Base-by-base conservation (phyloP, 2,329 filamentous ascomycete genomes). In the Triangularia setosa region DNA sequence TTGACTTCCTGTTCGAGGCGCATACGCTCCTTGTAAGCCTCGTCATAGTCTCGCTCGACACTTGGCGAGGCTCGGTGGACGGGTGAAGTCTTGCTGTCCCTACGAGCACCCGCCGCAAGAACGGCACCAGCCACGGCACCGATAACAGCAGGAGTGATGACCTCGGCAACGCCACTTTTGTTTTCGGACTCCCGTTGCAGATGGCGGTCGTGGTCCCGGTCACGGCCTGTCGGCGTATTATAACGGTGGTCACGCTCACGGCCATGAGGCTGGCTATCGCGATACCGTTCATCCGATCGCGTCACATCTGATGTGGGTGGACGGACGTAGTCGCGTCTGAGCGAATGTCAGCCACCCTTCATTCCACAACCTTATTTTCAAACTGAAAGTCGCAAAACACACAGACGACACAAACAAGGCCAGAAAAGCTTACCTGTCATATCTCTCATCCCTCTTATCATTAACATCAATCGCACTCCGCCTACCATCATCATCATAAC, bases 141-240 rank as follows among this genome's bases (percentile, higher is more conserved):
- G 58, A 81, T 76, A 24, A 77, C 77, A 48, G 80, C 82, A 14
- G 82, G 82, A 9, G 80, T 81, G 52, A 81, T 77, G 21, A 78
- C 75, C 69, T 78, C 76, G n/a, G 76, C 77, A 61, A 81, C 73
- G 25, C 74, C 40, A 48, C 40, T 75, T 67, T 74, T 79, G 9
- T 76, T 75, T 40, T 78, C 75, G n/a, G 78, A 75, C 30, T 73
- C 70, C 35, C 72, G 73, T 40, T 71, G 73, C 18, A 68, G 64
- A 21, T 69, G 62, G 60, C 74, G 75, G n/a, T 68, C 62, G 18
- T 14, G 16, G 11, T 66, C 56, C 11, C 73, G 70, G 23, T 78
- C 76, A 16, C 71, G 75, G 35, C 71, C 24, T 23, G 21, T 18
- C 25, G 52, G 24, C 6, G 25, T 74, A 28, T 77, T 78, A 59